Base-by-base conservation (phyloP, 2,329 filamentous ascomycete species). In the Pseudopithomyces chartarum region DNA sequence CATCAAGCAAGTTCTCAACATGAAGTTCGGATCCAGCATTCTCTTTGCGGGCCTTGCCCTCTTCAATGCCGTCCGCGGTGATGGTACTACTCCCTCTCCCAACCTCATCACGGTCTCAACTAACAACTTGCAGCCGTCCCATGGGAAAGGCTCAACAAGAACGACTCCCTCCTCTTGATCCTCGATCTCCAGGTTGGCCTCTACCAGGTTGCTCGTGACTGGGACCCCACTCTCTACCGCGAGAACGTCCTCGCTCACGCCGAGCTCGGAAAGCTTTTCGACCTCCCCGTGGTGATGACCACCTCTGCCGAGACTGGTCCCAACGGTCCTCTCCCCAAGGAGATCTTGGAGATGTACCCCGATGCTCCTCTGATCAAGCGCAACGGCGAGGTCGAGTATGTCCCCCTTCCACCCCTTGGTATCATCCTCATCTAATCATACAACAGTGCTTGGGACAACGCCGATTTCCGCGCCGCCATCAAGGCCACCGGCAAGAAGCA, bases 181-280 rank as follows among this genome's bases (percentile, higher is more conserved):
- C 78, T 87, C 39, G 85, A 87, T 63, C 76, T 86, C 54, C 85
- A 87, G 68, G 80, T 84, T 58, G 86, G 85, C 23, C 81, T 88
- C 40, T 86, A 82, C 68, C 75, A 78, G 43, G 64, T 85, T 6
- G 87, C 87, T 36, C 83, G 87, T 38, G 90, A 93, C 76, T 90
- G 84, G 68, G 83, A 88, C 55, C 78, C 86, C 12, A 85, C 82
- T 10, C 81, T 88, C 34, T 92, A 85, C 80, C 82, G 84, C 58
- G 84, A 88, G 70, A 85, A 85, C 73, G 85, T 91, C 60, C 76
- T 90, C 40, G 89, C 86, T 1, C 89, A 91, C 63, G 84, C 88
- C 17, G 83, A 84, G 6, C 71, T 91, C 1, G 89, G 85, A 54
- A 84, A 87, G 52, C 76, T 86, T 53, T 92, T 92, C 67, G 76